These are phyloP conservation scores for Phytopythium helicoides DNA, from an alignment of 352 stramenopile genomes.

Conservation along the genomic window DNA sequence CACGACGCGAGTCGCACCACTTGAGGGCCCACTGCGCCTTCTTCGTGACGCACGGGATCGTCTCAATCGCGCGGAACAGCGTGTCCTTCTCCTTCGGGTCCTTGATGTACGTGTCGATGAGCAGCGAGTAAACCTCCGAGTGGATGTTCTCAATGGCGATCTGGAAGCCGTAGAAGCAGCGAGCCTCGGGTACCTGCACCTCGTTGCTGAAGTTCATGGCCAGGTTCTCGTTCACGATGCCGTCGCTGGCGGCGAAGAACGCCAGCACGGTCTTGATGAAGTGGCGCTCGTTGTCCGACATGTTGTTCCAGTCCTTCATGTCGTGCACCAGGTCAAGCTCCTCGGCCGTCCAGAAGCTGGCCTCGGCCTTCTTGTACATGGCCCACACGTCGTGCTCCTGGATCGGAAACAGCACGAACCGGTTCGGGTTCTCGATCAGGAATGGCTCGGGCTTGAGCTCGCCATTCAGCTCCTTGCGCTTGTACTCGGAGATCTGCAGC, in stretches of 20 bases:
- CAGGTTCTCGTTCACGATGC: conserved; percentile 99
- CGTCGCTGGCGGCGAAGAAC: conserved; percentile 98
- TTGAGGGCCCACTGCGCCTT: conserved; percentile 97
- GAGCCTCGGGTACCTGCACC: conserved; percentile 95
- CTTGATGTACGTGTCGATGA: conserved; percentile 99
- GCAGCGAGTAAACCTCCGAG: conserved; percentile 98
- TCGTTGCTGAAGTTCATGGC: conserved; percentile 98
- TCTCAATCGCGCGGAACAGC: conserved; percentile 97
- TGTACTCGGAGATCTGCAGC: conserved; percentile 77
- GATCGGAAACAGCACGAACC: conserved; percentile 98
- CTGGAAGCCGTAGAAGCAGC: conserved; percentile 99
- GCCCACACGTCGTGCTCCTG: conserved; percentile 97
- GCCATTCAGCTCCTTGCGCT: conserved; percentile 82
- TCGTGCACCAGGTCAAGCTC: conserved; percentile 97
- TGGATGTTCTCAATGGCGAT: conserved; percentile 99
- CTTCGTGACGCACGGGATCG: conserved; percentile 96
- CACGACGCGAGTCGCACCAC: conserved; percentile 93
- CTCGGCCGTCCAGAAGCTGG: conserved; percentile 99
- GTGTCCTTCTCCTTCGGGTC: conserved; percentile 92
- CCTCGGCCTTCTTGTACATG: conserved; percentile 99
- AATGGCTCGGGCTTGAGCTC: conserved; percentile 90
- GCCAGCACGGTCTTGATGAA: conserved; percentile 98
- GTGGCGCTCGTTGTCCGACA: conserved; percentile 95
- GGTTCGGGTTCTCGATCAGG: conserved; percentile 93
- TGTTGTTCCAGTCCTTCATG: conserved; percentile 93